Percentiles rank a stretch among this genome's conserved stretches.
Conservation (phyloP, 2,329 filamentous ascomycete genomes). For the Colletotrichum tofieldiae region DNA sequence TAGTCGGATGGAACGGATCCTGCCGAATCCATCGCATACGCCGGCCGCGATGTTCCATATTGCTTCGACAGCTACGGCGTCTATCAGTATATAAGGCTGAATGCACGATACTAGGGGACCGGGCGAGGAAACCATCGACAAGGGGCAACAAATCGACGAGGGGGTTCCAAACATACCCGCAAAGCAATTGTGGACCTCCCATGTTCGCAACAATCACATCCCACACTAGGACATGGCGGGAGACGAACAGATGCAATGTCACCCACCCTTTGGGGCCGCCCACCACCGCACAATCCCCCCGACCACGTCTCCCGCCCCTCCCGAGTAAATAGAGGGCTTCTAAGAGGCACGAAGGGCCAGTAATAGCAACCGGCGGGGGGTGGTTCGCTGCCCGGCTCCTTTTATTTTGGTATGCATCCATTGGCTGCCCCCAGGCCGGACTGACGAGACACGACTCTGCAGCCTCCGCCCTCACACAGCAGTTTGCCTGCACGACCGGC, state of each 20-base stretch:
- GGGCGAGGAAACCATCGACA: slow-evolving; percentile 6
- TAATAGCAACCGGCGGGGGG: slow-evolving; percentile 34
- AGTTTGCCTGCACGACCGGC: slow-evolving; percentile 39
- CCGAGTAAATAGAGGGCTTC: slow-evolving; percentile 5
- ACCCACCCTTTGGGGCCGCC: slow-evolving; percentile 27
- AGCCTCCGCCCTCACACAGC: slow-evolving; percentile 35
- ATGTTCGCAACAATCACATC: slow-evolving; percentile 28
- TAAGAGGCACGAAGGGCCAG: slow-evolving; percentile 23
- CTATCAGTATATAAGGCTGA: slow-evolving; percentile 37
- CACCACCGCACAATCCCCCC: slow-evolving; percentile 16
- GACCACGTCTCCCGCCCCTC: slow-evolving; percentile 25
- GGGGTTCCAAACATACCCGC: slow-evolving; percentile 23
- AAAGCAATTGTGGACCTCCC: slow-evolving; percentile 20
- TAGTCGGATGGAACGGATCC: slow-evolving; percentile 19
- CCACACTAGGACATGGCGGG: slow-evolving; percentile 26
- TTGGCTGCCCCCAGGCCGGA: slow-evolving; percentile 24
- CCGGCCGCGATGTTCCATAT: slow-evolving; percentile 25
- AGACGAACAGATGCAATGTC: slow-evolving; percentile 38
- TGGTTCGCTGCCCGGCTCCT: background rate
- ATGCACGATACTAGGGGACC: slow-evolving; percentile 17
- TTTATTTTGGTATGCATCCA: background rate
- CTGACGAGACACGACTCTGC: slow-evolving; percentile 31
- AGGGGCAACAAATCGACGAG: slow-evolving; percentile 2
- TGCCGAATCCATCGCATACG: slow-evolving; percentile 8
- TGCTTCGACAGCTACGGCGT: slow-evolving; percentile 21